A percentile compares a stretch with the other conserved stretches of the same genome.
phyloP scores from a whole-genome alignment of 2,329 filamentous ascomycete species.

The Cercospora sp. region DNA sequence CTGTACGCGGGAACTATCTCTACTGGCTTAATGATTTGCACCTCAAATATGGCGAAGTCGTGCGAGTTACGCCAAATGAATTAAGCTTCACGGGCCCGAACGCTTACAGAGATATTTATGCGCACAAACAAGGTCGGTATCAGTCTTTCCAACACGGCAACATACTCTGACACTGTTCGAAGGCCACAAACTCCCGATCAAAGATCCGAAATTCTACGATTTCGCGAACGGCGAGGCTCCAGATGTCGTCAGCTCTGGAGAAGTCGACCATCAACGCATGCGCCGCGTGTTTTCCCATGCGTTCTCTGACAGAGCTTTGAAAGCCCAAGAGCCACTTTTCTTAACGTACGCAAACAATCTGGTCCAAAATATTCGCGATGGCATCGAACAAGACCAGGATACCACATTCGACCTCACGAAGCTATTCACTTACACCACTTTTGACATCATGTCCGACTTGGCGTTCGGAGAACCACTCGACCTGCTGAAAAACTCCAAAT shows the following conservation, averaged over 20 bases:
- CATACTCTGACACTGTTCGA: background rate
- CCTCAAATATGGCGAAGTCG: slow-evolving; percentile 17
- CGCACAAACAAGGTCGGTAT: background rate
- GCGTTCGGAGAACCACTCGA: slow-evolving; percentile 39
- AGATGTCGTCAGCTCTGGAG: slow-evolving; percentile 29
- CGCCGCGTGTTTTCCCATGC: slow-evolving; percentile 44
- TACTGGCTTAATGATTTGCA: slow-evolving; percentile 6
- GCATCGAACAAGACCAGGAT: slow-evolving; percentile 20
- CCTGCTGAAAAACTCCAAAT: slow-evolving; percentile 33
- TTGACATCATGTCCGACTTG: slow-evolving; percentile 28
- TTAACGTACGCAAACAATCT: slow-evolving; percentile 45
- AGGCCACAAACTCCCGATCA: background rate
- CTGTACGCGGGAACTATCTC: background rate
- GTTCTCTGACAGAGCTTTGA: slow-evolving; percentile 44
- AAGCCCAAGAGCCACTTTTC: slow-evolving; percentile 44
- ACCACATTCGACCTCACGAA: slow-evolving; percentile 30
- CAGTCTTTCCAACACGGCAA: background rate
- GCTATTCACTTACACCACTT: slow-evolving; percentile 36
- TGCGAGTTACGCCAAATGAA: slow-evolving; percentile 23
- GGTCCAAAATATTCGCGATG: slow-evolving; percentile 40
- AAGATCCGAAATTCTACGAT: slow-evolving; percentile 32
- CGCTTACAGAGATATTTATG: slow-evolving; percentile 1
- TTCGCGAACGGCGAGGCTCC: slow-evolving; percentile 17
- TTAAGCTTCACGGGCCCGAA: slow-evolving; percentile 12
- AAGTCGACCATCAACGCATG: slow-evolving; percentile 42